Base-by-base conservation (phyloP, 78 protist genomes). In the Diacronema lutheri region DNA sequence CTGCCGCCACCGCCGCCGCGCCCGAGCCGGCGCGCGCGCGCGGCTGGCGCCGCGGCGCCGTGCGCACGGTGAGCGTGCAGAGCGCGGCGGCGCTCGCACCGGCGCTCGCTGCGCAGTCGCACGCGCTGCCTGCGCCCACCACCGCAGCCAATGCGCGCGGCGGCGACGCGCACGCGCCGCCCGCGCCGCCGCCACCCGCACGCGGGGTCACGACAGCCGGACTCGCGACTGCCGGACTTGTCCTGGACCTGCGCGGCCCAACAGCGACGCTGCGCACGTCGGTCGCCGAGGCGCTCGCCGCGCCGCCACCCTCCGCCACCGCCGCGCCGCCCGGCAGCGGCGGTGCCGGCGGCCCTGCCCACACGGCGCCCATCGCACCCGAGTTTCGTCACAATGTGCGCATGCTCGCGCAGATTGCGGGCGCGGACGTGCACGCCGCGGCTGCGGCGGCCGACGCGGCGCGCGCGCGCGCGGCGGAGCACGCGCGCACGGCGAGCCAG, bases 341-440 rank as follows among this genome's bases (percentile, higher is more conserved):
- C 33, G 40, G 26, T 1, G 62, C 3, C 23, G 37, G 41, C 41
- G 56, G 21, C 40, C 9, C 29, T 2, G 56, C 0, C 55, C 31
- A 2, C 37, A 21, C 33, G n/a, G 76, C 16, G 46, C 55, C 26
- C 14, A 21, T 72, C 37, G 37, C 44, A 0, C 79, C 79, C 19
- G 79, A 72, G 58, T 60, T 72, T 2, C 33, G 38, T 37, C 79
- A 72, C 79, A 72, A 72, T 37, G 23, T 72, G 55, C 79, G 79
- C 33, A 40, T 72, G 79, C 79, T 72, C 14, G 61, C 44, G 23
- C 38, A 29, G 25, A 4, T 72, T 13, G 58, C 79, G 13, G 79
- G 50, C 50, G 50, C 50, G 50, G 50, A 44, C 50, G 50, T 44
- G 50, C 50, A 44, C 50, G 3, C 50, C 16, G 50, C 50, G 50